Base-by-base conservation (phyloP, 495 filamentous ascomycete genomes). In the Aspergillus nanangensis region DNA sequence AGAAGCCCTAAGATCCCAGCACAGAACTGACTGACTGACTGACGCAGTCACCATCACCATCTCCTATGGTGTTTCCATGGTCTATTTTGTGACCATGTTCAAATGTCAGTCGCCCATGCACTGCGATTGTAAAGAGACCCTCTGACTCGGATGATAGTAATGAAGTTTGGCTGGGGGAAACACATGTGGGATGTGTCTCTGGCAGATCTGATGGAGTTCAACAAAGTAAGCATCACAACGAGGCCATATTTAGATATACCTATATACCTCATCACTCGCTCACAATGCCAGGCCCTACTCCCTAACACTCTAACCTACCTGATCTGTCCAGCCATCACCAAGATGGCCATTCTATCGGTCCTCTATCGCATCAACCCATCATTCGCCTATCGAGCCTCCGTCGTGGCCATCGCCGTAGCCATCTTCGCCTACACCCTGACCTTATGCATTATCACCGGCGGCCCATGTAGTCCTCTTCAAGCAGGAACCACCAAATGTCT, bases 151-250 rank as follows among this genome's bases (percentile, higher is more conserved):
- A 21, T 27, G 22, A 52, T 27, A 58, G 47, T 58, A 25, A 51
- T 58, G 44, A 38, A 40, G 0, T 34, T 51, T 35, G 55, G 51
- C 19, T 58, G 51, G 51, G 55, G 55, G 33, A 54, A 54, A 29
- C 51, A 58, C 34, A 40, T 49, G 44, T 54, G 47, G 47, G 42
- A 58, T 44, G 55, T 58, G 2, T 47, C 31, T 5, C n/a, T 54
- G 18, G 51, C 48, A 21, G 39, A 51, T 27, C 47, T 58, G 10
- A n/a, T 51, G 21, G 21, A 46, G 24, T 51, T 44, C 19, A 29
- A 29, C 25, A 29, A 29, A 25, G 33, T 25, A 40, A 23, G n/a
- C n/a, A n/a, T n/a, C n/a, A n/a, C n/a, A n/a, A n/a, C n/a, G n/a
- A n/a, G n/a, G n/a, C n/a, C n/a, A n/a, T n/a, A n/a, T n/a, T n/a